These are phyloP conservation scores for Arachis monticola DNA, from an alignment of 331 rosid species.

Conservation along the genomic window DNA sequence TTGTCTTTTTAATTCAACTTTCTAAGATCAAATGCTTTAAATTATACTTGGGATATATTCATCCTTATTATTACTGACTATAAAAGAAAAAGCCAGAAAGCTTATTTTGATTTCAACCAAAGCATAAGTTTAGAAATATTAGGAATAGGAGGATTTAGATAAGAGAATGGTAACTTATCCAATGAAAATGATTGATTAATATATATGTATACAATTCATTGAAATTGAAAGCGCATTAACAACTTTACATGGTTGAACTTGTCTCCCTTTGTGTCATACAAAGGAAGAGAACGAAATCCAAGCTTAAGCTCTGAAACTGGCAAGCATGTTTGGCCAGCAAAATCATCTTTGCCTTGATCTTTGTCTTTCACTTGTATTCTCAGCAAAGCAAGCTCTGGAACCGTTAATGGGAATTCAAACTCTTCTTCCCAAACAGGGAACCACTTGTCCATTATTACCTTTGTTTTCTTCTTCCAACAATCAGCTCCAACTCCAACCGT, in stretches of 20 bases:
- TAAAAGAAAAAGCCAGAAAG: too few species aligned
- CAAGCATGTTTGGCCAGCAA: conserved; percentile 82
- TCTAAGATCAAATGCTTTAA: too few species aligned
- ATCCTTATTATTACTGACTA: too few species aligned
- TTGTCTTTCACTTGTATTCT: conserved; percentile 68
- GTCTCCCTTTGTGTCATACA: conserved; percentile 63
- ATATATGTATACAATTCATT: conserved; percentile 29
- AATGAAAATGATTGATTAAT: neutral
- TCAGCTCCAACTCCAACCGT: conserved; percentile 77
- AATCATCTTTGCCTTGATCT: conserved; percentile 63
- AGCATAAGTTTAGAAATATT: too few species aligned
- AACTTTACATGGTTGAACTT: conserved; percentile 68
- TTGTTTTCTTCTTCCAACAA: conserved; percentile 62
- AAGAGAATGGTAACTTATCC: too few species aligned
- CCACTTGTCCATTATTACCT: conserved; percentile 67
- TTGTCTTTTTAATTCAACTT: too few species aligned
- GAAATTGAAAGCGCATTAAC: conserved; percentile 66
- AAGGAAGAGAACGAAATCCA: conserved; percentile 73
- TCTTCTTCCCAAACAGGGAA: conserved; percentile 82
- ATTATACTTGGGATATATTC: too few species aligned
- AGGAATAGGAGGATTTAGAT: too few species aligned
- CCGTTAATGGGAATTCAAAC: conserved; percentile 62
- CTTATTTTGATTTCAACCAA: too few species aligned
- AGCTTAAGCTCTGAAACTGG: conserved; percentile 71
- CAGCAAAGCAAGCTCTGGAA: conserved; percentile 82